These are phyloP conservation scores for Penicillium dipodomyicola DNA, from an alignment of 495 filamentous ascomycete species.

Conservation along the genomic window DNA sequence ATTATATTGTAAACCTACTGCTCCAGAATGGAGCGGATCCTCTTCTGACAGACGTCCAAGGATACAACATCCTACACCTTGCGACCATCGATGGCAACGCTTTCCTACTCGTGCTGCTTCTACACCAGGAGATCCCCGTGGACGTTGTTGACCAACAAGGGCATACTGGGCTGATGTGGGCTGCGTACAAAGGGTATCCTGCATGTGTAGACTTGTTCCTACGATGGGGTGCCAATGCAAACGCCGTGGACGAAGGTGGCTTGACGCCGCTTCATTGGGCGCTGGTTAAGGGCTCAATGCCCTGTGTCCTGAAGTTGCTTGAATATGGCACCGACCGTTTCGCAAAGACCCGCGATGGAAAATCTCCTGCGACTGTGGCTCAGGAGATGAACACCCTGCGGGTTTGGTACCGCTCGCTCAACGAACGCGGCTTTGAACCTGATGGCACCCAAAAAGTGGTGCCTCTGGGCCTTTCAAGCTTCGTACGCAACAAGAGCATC, in stretches of 20 bases:
- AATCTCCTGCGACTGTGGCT: conserved; percentile 79
- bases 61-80: conserved; percentile 94
- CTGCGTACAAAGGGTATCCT: conserved; percentile 92
- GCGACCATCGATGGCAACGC: conserved; percentile 97
- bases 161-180: conserved; percentile 97
- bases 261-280: conserved; percentile 97
- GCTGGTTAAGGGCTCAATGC: conserved; percentile 81
- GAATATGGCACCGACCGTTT: conserved; percentile 95
- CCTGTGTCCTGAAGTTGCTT: conserved; percentile 84
- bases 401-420: conserved; percentile 79
- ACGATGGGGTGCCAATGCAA: conserved; percentile 92
- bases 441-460: conserved; percentile 68
- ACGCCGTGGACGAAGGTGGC: conserved; percentile 83
- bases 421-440: conserved; percentile 78
- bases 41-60: conserved; percentile 82
- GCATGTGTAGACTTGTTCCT: conserved; percentile 89
- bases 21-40: conserved; percentile 88
- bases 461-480: conserved; percentile 47
- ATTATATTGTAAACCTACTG: conserved; percentile 78
- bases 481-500: conserved; percentile 71
- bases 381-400: conserved; percentile 82
- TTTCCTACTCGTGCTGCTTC: conserved; percentile 78
- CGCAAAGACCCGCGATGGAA: conserved; percentile 79
- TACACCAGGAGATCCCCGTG: conserved; percentile 91
- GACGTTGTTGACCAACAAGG: conserved; percentile 84